A percentile compares a stretch with the other conserved stretches of the same genome.
These are phyloP conservation scores for Euptelea pleiosperma DNA, from an alignment of 164 flowering plant genomes.

Conservation along the genomic window DNA sequence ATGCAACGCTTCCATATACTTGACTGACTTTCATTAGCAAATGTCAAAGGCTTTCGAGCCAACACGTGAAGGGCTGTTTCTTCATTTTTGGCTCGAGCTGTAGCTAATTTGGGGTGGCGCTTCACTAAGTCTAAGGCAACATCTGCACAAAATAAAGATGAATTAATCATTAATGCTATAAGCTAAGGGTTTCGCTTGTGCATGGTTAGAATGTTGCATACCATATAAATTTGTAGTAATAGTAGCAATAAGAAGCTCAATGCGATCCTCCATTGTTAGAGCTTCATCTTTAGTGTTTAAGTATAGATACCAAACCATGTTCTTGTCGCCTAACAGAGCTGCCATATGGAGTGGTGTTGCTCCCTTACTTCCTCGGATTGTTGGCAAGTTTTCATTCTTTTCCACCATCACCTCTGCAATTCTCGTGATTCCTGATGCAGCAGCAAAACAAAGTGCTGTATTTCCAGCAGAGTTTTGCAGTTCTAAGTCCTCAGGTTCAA, in stretches of 20 bases:
- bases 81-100: too few relatives aligned
- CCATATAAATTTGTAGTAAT: not conserved
- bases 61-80: too few relatives aligned
- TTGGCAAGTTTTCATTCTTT: not conserved
- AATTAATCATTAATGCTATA: not conserved
- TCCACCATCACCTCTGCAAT: too few relatives aligned
- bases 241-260: not conserved
- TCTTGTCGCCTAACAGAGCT: not conserved
- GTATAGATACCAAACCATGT: constrained; percentile 1
- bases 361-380: not conserved
- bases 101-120: too few relatives aligned
- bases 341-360: not conserved
- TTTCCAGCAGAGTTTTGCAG: not conserved
- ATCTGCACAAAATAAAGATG: not conserved
- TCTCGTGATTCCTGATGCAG: too few relatives aligned
- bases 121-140: too few relatives aligned
- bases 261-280: not conserved
- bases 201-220: not conserved
- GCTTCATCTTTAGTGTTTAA: not conserved
- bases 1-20: too few relatives aligned
- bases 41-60: too few relatives aligned
- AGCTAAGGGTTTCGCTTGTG: not conserved
- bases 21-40: too few relatives aligned
- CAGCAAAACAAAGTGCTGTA: not conserved
- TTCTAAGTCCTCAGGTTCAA: not conserved